phyloP scores from a whole-genome alignment of 2,329 filamentous ascomycete genomes.

The Pseudogymnoascus sp. region DNA sequence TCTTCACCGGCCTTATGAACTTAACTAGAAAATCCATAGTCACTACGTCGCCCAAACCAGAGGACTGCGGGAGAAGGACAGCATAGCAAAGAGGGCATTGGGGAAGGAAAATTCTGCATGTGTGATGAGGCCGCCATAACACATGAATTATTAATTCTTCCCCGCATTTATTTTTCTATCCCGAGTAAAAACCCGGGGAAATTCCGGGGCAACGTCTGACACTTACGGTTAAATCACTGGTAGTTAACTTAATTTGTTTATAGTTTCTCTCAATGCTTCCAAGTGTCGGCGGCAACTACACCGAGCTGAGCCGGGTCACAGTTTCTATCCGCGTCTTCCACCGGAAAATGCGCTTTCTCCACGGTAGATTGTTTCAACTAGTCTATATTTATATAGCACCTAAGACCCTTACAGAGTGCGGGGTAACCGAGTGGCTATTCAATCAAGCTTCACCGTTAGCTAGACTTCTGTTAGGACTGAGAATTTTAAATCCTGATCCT shows the following conservation, averaged over 20 bases:
- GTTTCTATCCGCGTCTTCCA: not conserved
- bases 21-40: no score
- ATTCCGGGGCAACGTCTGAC: not conserved
- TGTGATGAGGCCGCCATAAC: not conserved
- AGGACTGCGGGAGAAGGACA: constrained; percentile 18
- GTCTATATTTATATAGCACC: not conserved
- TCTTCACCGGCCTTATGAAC: no score
- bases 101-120: not conserved
- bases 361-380: not conserved
- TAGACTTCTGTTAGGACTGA: not conserved
- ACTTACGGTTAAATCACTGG: not conserved
- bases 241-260: not conserved
- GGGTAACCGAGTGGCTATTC: not conserved
- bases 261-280: not conserved
- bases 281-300: not conserved
- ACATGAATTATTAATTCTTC: not conserved
- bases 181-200: not conserved
- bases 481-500: not conserved
- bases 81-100: constrained; percentile 20
- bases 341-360: not conserved
- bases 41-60: not conserved
- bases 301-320: not conserved
- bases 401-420: not conserved
- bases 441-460: not conserved
- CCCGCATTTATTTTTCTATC: not conserved